phyloP scores from a whole-genome alignment of 108 stramenopile genomes.

The Schizochytrium sp. region DNA sequence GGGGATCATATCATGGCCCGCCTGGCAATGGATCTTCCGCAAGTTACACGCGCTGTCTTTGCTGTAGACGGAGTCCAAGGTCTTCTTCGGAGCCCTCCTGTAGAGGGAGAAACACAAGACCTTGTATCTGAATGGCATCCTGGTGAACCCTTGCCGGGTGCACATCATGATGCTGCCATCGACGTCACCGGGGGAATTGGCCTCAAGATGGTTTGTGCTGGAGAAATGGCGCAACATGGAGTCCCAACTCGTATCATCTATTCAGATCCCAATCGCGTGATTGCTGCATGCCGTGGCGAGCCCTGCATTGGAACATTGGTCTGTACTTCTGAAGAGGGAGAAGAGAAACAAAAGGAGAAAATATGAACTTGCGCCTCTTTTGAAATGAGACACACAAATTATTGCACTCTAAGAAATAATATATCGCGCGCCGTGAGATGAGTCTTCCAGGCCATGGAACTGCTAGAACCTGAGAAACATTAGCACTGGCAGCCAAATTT shows the following conservation, averaged over 20 bases:
- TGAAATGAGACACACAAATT: background rate
- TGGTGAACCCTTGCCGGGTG: conserved; percentile 12
- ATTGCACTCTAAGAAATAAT: background rate
- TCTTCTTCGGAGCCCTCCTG: background rate
- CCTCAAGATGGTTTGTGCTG: background rate
- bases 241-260: background rate
- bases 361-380: background rate
- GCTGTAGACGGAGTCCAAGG: conserved; percentile 49
- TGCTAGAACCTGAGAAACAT: no score
- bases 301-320: background rate
- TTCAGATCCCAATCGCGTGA: background rate
- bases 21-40: conserved; percentile 12
- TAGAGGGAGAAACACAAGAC: background rate
- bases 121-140: conserved; percentile 15
- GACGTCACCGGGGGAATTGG: conserved; percentile 44
- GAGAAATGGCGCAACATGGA: conserved; percentile 6
- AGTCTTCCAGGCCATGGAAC: no score
- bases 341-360: background rate
- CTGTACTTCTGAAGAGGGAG: background rate
- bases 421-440: no score
- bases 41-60: conserved; percentile 42
- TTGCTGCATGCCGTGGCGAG: background rate
- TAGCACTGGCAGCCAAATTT: no score
- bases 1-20: conserved; percentile 37
- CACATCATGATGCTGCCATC: background rate